Conservation (phyloP, 2,329 filamentous ascomycete species). For the Botrytis medusae region DNA sequence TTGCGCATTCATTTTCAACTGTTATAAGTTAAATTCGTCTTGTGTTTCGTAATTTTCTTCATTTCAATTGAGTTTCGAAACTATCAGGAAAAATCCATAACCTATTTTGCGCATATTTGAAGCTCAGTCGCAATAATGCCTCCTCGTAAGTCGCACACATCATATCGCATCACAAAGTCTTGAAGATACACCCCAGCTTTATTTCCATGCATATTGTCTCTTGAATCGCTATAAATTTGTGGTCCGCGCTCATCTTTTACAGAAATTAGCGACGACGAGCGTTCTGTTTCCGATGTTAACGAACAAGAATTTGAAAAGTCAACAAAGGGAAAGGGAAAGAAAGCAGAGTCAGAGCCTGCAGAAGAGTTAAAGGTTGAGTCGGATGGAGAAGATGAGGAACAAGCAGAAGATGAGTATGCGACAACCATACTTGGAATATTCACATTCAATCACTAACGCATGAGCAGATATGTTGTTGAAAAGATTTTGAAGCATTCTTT, state of each 20-base stretch:
- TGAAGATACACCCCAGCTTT: neutral
- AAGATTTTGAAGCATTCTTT: constrained; percentile 67
- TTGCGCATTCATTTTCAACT: neutral
- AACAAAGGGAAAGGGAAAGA: constrained; percentile 22
- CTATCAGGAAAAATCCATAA: neutral
- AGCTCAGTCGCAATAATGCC: constrained; percentile 31
- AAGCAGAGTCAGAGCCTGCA: constrained; percentile 30
- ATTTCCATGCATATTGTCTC: neutral
- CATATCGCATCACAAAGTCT: neutral
- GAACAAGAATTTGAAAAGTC: constrained; percentile 24
- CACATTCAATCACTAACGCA: constrained; percentile 31
- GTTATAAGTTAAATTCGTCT: neutral
- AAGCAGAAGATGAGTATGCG: constrained; percentile 46
- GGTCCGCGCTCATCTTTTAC: constrained; percentile 29
- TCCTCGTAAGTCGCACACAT: constrained; percentile 36
- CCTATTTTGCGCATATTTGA: neutral
- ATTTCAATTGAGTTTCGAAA: neutral
- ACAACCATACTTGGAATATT: constrained; percentile 24
- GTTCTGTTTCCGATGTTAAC: constrained; percentile 41
- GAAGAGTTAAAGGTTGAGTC: constrained; percentile 33
- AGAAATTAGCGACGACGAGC: constrained; percentile 38
- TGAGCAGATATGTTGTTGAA: constrained; percentile 68
- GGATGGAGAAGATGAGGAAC: constrained; percentile 40
- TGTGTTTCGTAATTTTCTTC: neutral
- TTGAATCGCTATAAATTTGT: constrained; percentile 21